phyloP scores from a whole-genome alignment of 2,329 filamentous ascomycete genomes.

The Talaromyces atroroseus region DNA sequence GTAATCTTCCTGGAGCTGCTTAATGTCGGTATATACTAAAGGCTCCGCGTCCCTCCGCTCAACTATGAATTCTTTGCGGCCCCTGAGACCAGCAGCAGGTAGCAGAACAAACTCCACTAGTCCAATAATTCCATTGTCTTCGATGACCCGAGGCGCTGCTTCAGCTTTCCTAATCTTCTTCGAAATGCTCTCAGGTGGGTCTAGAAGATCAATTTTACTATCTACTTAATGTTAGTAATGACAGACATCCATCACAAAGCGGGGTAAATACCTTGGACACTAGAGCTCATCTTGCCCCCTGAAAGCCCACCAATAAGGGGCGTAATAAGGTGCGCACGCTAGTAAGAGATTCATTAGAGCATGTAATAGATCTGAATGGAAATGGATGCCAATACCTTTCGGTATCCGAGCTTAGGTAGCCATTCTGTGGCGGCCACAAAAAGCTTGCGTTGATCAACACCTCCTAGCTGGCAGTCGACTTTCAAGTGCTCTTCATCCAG shows the following conservation, averaged over 20 bases:
- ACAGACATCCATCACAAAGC: neutral
- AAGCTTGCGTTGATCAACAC: conserved; percentile 70
- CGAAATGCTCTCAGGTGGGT: conserved; percentile 64
- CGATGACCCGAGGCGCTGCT: conserved; percentile 67
- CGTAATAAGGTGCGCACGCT: conserved; percentile 68
- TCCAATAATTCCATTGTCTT: conserved; percentile 79
- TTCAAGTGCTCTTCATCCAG: conserved; percentile 85
- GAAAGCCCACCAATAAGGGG: conserved; percentile 83
- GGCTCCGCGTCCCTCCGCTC: conserved; percentile 61
- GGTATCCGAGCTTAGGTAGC: conserved; percentile 80
- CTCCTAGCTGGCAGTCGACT: conserved; percentile 78
- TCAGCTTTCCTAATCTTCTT: conserved; percentile 85
- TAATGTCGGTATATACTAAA: conserved; percentile 71
- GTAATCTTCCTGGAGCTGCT: conserved; percentile 75
- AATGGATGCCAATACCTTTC: conserved; percentile 30
- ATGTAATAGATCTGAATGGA: neutral
- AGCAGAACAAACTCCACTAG: neutral
- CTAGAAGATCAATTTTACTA: conserved; percentile 91
- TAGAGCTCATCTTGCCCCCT: conserved; percentile 82
- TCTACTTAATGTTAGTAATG: conserved; percentile 40
- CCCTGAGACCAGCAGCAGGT: conserved; percentile 21
- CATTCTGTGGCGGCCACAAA: conserved; percentile 71
- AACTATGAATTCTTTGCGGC: conserved; percentile 61
- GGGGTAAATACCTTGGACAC: conserved; percentile 42
- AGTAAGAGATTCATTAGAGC: neutral